phyloP scores from a whole-genome alignment of 2,329 filamentous ascomycete genomes.

The Cordyceps cicadae region DNA sequence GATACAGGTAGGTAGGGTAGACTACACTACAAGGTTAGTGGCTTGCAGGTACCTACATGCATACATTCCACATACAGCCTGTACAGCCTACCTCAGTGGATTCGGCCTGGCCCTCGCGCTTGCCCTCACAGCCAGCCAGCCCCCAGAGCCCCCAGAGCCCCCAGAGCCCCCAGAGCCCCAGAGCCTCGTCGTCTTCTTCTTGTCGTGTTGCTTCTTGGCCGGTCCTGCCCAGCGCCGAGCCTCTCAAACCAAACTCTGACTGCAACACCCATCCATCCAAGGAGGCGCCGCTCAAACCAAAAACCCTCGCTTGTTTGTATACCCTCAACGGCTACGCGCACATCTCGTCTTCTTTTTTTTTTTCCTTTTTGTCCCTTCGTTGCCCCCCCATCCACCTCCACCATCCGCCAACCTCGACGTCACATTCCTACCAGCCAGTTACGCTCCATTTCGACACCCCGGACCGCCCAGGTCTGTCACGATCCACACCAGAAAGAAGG shows the following conservation, averaged over 20 bases:
- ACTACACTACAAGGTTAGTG: too few relatives aligned
- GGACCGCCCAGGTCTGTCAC: background rate
- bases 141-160: background rate
- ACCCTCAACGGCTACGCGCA: background rate
- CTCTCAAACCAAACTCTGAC: slow-evolving; percentile 6
- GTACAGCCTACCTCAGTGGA: too few relatives aligned
- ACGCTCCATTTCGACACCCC: background rate
- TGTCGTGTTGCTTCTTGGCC: background rate
- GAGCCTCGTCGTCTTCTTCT: background rate
- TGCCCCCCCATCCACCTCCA: background rate
- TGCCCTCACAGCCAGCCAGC: background rate
- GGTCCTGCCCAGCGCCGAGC: background rate
- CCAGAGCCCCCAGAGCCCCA: background rate
- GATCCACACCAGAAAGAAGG: background rate
- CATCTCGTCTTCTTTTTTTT: background rate
- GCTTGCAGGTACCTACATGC: too few relatives aligned
- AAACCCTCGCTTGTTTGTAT: slow-evolving; percentile 1
- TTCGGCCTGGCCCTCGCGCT: too few relatives aligned
- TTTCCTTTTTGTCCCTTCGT: background rate
- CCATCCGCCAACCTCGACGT: background rate
- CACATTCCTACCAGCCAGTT: background rate
- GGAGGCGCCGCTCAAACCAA: background rate
- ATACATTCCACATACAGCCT: too few relatives aligned
- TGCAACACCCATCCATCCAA: slow-evolving; percentile 5
- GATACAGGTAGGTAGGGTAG: too few relatives aligned